Percentiles rank a stretch among this genome's conserved stretches.
These are phyloP conservation scores for Penicillium bialowiezense DNA, from an alignment of 495 filamentous ascomycete species.

Conservation along the genomic window DNA sequence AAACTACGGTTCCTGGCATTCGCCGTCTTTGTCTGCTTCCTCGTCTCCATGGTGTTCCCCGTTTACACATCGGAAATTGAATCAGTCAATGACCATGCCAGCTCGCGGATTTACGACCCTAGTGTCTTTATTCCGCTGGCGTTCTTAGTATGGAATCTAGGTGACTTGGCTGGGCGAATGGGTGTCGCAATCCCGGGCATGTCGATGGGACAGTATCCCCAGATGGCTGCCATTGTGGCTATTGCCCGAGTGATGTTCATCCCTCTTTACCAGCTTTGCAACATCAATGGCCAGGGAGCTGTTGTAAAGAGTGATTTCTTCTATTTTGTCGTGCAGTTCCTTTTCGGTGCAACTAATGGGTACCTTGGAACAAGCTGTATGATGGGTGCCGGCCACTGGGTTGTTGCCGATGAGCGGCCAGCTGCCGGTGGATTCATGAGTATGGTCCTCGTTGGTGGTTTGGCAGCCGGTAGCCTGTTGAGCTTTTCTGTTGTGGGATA, in stretches of 20 bases:
- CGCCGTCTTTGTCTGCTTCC: conserved; percentile 74
- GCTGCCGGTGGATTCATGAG: conserved; percentile 95
- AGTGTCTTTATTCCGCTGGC: conserved; percentile 82
- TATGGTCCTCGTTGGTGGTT: conserved; percentile 75
- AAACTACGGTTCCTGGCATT: conserved; percentile 71
- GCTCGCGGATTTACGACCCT: conserved; percentile 62
- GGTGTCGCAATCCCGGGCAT: conserved; percentile 59
- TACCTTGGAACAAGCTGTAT: conserved; percentile 81
- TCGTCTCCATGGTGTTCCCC: conserved; percentile 88
- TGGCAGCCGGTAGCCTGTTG: conserved; percentile 80
- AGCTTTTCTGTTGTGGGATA: conserved; percentile 69
- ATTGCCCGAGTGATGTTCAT: conserved; percentile 67
- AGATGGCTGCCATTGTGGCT: conserved; percentile 59
- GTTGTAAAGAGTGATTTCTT: conserved; percentile 76
- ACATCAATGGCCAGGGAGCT: conserved; percentile 67
- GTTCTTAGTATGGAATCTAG: conserved; percentile 92
- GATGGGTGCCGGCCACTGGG: conserved; percentile 83
- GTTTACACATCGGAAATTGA: conserved; percentile 83
- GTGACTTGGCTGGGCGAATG: conserved; percentile 79
- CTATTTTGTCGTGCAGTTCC: conserved; percentile 80
- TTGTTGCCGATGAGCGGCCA: conserved; percentile 75
- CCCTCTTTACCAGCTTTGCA: conserved; percentile 87
- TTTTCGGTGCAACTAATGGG: conserved; percentile 83
- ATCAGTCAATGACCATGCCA: conserved; percentile 55
- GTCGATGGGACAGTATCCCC: conserved; percentile 61